phyloP scores from a whole-genome alignment of 441 rosid genomes.

The Raphanus hybrid region DNA sequence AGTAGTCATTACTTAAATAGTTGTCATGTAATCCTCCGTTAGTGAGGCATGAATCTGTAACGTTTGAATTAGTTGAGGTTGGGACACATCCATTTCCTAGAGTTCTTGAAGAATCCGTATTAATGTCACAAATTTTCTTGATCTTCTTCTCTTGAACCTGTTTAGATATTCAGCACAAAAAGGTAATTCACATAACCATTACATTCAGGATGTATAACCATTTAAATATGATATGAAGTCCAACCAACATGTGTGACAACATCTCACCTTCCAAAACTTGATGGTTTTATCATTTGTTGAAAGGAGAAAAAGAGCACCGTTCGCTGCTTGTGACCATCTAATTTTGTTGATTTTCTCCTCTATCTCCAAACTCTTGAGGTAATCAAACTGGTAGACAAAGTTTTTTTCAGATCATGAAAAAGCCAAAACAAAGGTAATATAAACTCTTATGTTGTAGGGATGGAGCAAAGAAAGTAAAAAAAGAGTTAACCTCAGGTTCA shows the following conservation, averaged over 20 bases:
- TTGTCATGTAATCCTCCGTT: slow-evolving; percentile 73
- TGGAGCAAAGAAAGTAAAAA: slow-evolving; percentile 13
- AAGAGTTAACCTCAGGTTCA: slow-evolving; percentile 79
- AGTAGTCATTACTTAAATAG: slow-evolving; percentile 58
- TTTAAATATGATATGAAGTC: background rate
- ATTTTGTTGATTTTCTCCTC: slow-evolving; percentile 98
- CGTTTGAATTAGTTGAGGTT: slow-evolving; percentile 68
- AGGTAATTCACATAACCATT: too few species aligned
- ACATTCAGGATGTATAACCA: too few species aligned
- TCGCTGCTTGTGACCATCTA: slow-evolving; percentile 92
- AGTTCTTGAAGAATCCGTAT: slow-evolving; percentile 73
- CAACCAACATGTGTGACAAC: too few species aligned
- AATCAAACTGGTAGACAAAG: slow-evolving; percentile 72
- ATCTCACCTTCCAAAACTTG: slow-evolving; percentile 88
- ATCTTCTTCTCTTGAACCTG: slow-evolving; percentile 95
- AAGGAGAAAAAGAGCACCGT: slow-evolving; percentile 84
- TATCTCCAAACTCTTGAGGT: slow-evolving; percentile 98
- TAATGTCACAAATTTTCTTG: slow-evolving; percentile 84
- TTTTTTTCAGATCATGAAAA: slow-evolving; percentile 26
- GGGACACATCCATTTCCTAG: slow-evolving; percentile 73
- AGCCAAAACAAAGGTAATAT: slow-evolving; percentile 17
- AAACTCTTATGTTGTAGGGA: slow-evolving; percentile 9
- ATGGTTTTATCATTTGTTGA: slow-evolving; percentile 98
- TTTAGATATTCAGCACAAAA: slow-evolving; percentile 9
- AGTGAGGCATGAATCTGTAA: slow-evolving; percentile 52